Evolutionary conservation across 192 early-diverging fungal genomes (phyloP), one percentile per base, ranked within the genome.

Genomic region (Coemansia sp.): DNA sequence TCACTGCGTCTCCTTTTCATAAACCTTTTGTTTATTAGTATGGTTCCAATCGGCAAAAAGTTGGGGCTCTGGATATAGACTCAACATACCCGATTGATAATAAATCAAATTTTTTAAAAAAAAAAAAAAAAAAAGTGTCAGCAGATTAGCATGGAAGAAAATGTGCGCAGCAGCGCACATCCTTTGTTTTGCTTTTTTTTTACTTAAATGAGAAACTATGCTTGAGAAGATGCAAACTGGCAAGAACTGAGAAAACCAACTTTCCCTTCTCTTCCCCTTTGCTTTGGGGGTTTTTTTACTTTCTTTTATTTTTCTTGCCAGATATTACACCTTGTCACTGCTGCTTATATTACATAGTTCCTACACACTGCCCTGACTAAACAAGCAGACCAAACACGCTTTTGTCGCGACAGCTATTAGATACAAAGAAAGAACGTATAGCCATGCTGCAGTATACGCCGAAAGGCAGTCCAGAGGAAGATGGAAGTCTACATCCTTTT

Each of bases 371-470:
- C 8, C 10, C 19, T 54, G 3, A 22, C 51, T 54, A 21, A 54
- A 26, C 51, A 8, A 54, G 51, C 18, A 49, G 11, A 49, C 7
- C 16, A 49, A 6, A n/a, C 18, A 12, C n/a, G 47, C 18, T n/a
- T 32, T 32, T 32, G 32, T 32, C 32, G 32, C 32, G 1, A 61
- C 66, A 42, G 5, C 45, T 32, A 41, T 16, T 60, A 3, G 6
- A 16, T n/a, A 49, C 47, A 49, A 0, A 49, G 18, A 12, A 19
- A 15, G 26, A 15, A 54, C 51, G 7, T 8, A 26, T 15, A 26
- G 48, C 3, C 21, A 66, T 66, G 65, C 21, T 48, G 15, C 65
- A 71, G 62, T 71, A 60, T 49, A 55, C 66, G 22, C 55, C 59
- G n/a, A 64, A 62, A 36, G 7, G 10, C 0, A 32, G 57, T 12